A percentile compares a stretch with the other conserved stretches of the same genome.
These are phyloP conservation scores for Clausena lansium DNA, from an alignment of 345 rosid species.

Conservation along the genomic window DNA sequence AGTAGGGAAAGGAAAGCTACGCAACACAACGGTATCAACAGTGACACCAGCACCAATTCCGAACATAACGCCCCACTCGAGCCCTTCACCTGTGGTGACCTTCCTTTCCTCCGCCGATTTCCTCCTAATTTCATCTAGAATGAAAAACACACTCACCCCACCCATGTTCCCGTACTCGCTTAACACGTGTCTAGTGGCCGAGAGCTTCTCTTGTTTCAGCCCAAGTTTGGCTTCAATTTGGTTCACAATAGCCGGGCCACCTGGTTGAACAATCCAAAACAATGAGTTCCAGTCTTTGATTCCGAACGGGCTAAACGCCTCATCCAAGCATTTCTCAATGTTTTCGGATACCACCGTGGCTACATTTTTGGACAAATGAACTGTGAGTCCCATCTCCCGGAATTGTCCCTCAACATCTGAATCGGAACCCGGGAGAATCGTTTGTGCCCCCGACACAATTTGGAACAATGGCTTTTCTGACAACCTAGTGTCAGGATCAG, in stretches of 20 bases:
- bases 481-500: conserved; percentile 23
- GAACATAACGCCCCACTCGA: conserved; percentile 49
- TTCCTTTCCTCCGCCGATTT: conserved; percentile 30
- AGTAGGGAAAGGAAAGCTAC: conserved; percentile 4
- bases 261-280: conserved; percentile 46
- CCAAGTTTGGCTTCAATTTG: conserved; percentile 31
- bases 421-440: conserved; percentile 33
- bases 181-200: conserved; percentile 29
- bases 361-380: conserved; percentile 36
- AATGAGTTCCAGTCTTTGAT: conserved; percentile 50
- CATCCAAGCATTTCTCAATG: conserved; percentile 28
- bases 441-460: conserved; percentile 36
- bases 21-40: conserved; percentile 46
- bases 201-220: conserved; percentile 32
- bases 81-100: conserved; percentile 40
- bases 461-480: conserved; percentile 35
- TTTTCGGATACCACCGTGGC: conserved; percentile 34
- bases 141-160: conserved; percentile 35
- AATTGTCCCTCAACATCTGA: conserved; percentile 41
- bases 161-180: conserved; percentile 45
- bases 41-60: conserved; percentile 52
- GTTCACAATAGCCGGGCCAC: conserved; percentile 44
- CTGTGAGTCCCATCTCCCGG: conserved; percentile 39
- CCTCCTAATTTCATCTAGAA: conserved; percentile 46
- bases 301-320: conserved; percentile 41